These are phyloP conservation scores for Aspergillus sclerotioniger DNA, from an alignment of 495 filamentous ascomycete species.

Conservation along the genomic window DNA sequence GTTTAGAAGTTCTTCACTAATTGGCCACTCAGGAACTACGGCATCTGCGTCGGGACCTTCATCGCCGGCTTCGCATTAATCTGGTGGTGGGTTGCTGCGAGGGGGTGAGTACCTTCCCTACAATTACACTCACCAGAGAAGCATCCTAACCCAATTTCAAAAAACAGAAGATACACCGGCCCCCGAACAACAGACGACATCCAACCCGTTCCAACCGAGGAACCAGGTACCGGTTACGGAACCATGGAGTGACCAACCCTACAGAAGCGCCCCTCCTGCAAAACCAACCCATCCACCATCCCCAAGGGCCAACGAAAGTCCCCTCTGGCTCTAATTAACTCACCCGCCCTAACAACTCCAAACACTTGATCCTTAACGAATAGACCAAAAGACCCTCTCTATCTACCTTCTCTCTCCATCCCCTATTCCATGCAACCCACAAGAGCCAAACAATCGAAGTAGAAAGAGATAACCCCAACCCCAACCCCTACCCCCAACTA, in stretches of 20 bases:
- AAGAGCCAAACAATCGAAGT: no score
- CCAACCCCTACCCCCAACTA: no score
- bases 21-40: conserved; percentile 56
- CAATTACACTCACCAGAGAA: not conserved
- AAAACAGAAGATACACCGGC: conserved; percentile 51
- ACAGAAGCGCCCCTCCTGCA: not conserved
- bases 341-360: no score
- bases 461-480: no score
- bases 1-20: not conserved
- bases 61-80: conserved; percentile 59
- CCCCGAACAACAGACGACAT: conserved; percentile 53
- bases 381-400: no score
- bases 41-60: conserved; percentile 60
- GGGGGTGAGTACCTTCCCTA: conserved; percentile 43
- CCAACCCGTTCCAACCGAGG: conserved; percentile 36
- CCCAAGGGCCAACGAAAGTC: no score
- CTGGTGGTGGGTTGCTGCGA: conserved; percentile 66
- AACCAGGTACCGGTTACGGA: conserved; percentile 25
- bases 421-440: no score
- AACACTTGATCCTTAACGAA: no score
- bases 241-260: conserved; percentile 13
- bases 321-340: no score
- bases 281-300: not conserved
- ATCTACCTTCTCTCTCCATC: no score
- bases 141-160: not conserved